Base-by-base conservation (phyloP, 192 early-diverging fungal species). In the Backusella luteola region DNA sequence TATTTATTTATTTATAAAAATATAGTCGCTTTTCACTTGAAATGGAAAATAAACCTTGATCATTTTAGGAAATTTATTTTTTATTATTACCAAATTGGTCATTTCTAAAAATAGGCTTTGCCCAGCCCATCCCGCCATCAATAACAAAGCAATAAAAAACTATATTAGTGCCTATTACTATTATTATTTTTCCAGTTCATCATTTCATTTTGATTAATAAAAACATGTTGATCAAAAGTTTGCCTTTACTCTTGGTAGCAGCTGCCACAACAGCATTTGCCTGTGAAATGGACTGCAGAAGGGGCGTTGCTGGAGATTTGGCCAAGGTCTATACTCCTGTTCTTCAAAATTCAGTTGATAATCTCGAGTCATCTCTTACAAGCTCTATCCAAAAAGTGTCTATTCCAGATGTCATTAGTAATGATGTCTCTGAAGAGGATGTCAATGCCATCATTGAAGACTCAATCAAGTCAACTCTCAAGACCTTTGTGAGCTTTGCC, bases 201-300 rank as follows among this genome's bases (percentile, higher is more conserved):
- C 26, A 26, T 63, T 26, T 29, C n/a, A 29, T 63, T 29, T 29
- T 29, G 56, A 63, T 63, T 63, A 12, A 23, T 67, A 66, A 21
- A 32, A 81, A 39, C 68, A 46, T 73, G 68, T 53, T 75, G 69
- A 56, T 53, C n/a, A 59, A 63, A 39, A 39, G 39, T 41, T 44
- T 77, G 9, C 42, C 56, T 26, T 42, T 73, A 2, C n/a, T 77
- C 2, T 41, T 76, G 26, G 29, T 73, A 12, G 42, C 70, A 29
- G 73, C 67, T 2, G 15, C 76, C 12, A 29, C 73, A 21, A 76
- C 59, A 3, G 66, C 73, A 15, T 63, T 63, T 63, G 86, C 85
- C 12, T 89, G 88, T 72, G 88, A 89, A 77, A 76, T 66, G 9
- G 81, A 81, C 15, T 89, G 88, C 59, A 85, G 84, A 21, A 73